phyloP scores from a whole-genome alignment of 75 land plant species.

The Sequoiadendron giganteum region DNA sequence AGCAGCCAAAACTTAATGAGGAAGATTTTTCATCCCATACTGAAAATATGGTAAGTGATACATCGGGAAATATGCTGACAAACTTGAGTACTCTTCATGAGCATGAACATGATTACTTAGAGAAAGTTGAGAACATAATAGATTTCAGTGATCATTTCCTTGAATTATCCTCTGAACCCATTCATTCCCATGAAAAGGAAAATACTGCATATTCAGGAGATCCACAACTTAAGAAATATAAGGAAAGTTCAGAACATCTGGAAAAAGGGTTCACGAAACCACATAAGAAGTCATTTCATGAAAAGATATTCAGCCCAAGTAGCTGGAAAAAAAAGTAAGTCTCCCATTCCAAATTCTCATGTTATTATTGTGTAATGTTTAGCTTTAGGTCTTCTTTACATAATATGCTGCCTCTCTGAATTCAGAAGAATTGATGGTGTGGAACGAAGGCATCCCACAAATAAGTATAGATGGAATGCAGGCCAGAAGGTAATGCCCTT shows the following conservation, averaged over 20 bases:
- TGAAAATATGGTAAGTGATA: not conserved
- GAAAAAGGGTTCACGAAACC: not conserved
- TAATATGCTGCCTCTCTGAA: not conserved
- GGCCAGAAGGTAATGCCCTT: not conserved
- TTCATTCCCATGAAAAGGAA: not conserved
- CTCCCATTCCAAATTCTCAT: not conserved
- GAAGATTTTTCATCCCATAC: not conserved
- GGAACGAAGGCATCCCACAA: not conserved
- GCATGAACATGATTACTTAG: not conserved
- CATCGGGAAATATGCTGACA: not conserved
- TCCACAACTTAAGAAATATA: not conserved
- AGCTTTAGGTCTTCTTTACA: not conserved
- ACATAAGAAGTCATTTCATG: constrained; percentile 1
- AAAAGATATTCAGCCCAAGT: constrained; percentile 6
- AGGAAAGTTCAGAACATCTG: not conserved
- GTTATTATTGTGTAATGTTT: not conserved
- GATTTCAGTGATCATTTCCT: not conserved
- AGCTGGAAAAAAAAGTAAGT: constrained; percentile 1
- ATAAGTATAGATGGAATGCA: not conserved
- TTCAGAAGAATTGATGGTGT: not conserved
- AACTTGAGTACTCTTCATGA: not conserved
- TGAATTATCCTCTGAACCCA: not conserved
- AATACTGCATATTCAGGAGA: not conserved
- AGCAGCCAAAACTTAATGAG: not conserved
- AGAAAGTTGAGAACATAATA: not conserved